Conservation (phyloP, 2,329 filamentous ascomycete genomes). For the Zymoseptoria crescenta region DNA sequence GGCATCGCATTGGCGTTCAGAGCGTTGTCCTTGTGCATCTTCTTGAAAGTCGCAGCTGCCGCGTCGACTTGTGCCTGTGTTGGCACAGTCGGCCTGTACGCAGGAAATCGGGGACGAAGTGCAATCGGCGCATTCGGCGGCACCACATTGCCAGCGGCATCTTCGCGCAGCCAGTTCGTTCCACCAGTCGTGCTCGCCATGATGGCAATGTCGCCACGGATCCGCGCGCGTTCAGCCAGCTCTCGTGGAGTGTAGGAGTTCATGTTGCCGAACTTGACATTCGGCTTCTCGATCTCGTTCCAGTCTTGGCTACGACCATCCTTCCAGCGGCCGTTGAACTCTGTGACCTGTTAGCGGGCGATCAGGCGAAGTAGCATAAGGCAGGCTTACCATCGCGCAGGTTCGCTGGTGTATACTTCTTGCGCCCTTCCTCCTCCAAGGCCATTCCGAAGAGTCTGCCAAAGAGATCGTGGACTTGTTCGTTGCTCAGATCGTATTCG, state of each 20-base stretch:
- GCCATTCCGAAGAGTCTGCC: constrained; percentile 2
- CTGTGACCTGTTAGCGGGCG: not conserved
- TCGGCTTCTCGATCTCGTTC: not conserved
- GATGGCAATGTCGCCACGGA: not conserved
- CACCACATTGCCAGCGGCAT: not conserved
- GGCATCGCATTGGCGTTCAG: not conserved
- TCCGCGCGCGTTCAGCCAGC: not conserved
- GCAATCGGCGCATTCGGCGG: not conserved
- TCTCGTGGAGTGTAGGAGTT: not conserved
- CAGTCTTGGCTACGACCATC: not conserved
- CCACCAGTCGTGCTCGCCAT: not conserved
- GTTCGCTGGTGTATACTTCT: not conserved
- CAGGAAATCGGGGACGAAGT: not conserved
- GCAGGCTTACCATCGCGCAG: constrained; percentile 1
- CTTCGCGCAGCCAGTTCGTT: constrained; percentile 2
- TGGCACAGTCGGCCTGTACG: not conserved
- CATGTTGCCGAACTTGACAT: not conserved
- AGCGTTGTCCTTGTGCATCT: not conserved
- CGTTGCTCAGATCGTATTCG: not conserved
- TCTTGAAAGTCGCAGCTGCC: not conserved
- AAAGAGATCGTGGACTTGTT: constrained; percentile 3
- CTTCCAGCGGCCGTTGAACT: not conserved
- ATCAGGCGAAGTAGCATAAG: not conserved
- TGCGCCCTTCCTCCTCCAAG: not conserved
- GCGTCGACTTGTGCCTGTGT: not conserved